Evolutionary conservation across 2,329 filamentous ascomycete genomes (phyloP).

Genomic region (Sordariomycetes sp.): DNA sequence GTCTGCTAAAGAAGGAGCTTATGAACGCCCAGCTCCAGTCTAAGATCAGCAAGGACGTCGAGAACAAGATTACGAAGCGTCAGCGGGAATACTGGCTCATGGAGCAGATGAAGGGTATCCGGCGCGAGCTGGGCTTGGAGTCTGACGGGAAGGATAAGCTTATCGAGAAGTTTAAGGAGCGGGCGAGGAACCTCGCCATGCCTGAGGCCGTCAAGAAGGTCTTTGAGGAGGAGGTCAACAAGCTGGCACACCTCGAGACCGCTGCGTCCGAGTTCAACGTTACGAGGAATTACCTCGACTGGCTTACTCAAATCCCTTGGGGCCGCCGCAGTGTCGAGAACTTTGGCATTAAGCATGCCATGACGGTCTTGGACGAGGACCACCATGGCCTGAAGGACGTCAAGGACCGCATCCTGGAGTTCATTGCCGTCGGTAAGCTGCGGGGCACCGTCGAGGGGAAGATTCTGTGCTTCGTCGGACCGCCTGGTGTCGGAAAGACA

Average conservation of each 20-base stretch:
- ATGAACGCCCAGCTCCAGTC: conserved; percentile 96
- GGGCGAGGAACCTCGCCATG: conserved; percentile 88
- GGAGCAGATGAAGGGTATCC: conserved; percentile 99
- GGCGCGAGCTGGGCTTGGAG: conserved; percentile 87
- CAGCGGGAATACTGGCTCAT: conserved; percentile 97
- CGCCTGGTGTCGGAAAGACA: conserved; percentile 95
- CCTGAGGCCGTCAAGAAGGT: conserved; percentile 93
- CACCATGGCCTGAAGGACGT: conserved; percentile 96
- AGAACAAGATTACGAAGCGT: conserved; percentile 92
- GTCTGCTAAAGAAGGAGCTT: conserved; percentile 92
- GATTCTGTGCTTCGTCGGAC: conserved; percentile 94
- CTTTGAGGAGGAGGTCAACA: conserved; percentile 96
- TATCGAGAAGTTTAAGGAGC: conserved; percentile 94
- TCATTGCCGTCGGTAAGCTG: conserved; percentile 95
- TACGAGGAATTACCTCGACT: conserved; percentile 94
- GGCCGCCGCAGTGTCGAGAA: conserved; percentile 91
- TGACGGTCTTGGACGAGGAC: conserved; percentile 85
- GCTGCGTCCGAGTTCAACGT: conserved; percentile 98
- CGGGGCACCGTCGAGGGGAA: conserved; percentile 96
- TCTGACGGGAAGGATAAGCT: conserved; percentile 97
- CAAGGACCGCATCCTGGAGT: conserved; percentile 95
- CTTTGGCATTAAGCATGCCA: conserved; percentile 85
- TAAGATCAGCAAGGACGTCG: conserved; percentile 96
- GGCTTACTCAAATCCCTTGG: conserved; percentile 98
- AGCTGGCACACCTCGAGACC: conserved; percentile 87